Conservation (phyloP, 441 rosid species). For the Codiaeum variegatum region DNA sequence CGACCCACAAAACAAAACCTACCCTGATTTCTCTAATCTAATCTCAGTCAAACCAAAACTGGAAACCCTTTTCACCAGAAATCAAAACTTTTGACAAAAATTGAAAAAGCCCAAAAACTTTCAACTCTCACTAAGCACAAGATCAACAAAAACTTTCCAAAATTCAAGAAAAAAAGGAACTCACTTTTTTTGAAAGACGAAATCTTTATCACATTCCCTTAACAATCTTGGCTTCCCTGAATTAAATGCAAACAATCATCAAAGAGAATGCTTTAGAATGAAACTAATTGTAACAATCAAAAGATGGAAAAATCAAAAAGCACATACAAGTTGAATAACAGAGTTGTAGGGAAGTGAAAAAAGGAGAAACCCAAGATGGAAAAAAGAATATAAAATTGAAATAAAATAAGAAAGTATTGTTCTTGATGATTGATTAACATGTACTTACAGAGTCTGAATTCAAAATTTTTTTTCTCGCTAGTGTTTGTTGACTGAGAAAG, state of each 20-base stretch:
- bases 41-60: slow-evolving; percentile 22
- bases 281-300: slow-evolving; percentile 4
- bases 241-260: slow-evolving; percentile 16
- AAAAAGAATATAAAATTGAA: not conserved
- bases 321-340: slow-evolving; percentile 18
- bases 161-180: not conserved
- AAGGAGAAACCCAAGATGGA: not conserved
- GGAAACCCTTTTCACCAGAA: slow-evolving; percentile 6
- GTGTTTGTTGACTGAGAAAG: slow-evolving; percentile 37
- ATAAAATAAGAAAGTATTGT: not conserved
- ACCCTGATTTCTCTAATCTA: slow-evolving; percentile 14
- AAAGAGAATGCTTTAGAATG: slow-evolving; percentile 3
- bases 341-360: slow-evolving; percentile 1
- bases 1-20: not conserved
- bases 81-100: slow-evolving; percentile 17
- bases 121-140: slow-evolving; percentile 11
- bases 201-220: slow-evolving; percentile 12
- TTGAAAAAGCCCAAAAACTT: slow-evolving; percentile 7
- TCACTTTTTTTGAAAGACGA: not conserved
- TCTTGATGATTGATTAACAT: not conserved
- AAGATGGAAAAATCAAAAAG: not conserved
- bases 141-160: slow-evolving; percentile 19
- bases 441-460: slow-evolving; percentile 17
- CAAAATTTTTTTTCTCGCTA: slow-evolving; percentile 21
- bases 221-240: slow-evolving; percentile 4